Base-by-base conservation (phyloP, 225 moss, liverwort and hornwort species). In the Sphagnum contortum region DNA sequence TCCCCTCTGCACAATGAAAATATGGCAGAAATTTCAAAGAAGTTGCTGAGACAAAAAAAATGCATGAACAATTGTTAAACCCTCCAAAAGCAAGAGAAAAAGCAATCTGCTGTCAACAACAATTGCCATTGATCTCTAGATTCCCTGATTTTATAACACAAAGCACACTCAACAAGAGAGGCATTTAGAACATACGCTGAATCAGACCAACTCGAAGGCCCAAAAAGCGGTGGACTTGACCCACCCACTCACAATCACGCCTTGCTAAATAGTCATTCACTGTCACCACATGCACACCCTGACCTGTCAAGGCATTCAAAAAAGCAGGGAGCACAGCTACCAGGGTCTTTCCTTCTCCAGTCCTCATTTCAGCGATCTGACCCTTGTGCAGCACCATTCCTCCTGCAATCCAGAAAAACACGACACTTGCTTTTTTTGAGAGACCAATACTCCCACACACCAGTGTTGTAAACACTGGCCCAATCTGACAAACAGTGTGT, bases 241-340 rank as follows among this genome's bases (percentile, higher is more conserved):
- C 95, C 50, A 95, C 95, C 95, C 95, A 95, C 69, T 95, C 95
- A 72, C 95, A 95, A 80, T 95, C 95, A 70, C 95, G 89, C 72
- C 95, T 82, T 64, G 95, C 95, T 72, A 95, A 65, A 67, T 95
- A 95, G 68, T 95, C 95, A 71, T 95, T 95, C 52, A 95, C 95
- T 47, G 95, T 95, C 60, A 95, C 92, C 57, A 91, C 91, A 76
- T 95, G 95, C 76, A 95, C 95, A 62, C 95, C 95, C 70, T 85
- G 59, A 48, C 90, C 95, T 3, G 75, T 73, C 61, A 95, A 83
- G 8, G 89, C 82, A 72, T 95, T 95, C 66, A 95, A 66, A 72
- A 86, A 95, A 3, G 95, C 89, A 66, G 95, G 92, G 59, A 95
- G 69, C n/a, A 95, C 95, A 65, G 95, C 95, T 12, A 95, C 95